Evolutionary conservation across 768 basidiomycete genomes (phyloP).

Genomic region (Pholiota microspora): DNA sequence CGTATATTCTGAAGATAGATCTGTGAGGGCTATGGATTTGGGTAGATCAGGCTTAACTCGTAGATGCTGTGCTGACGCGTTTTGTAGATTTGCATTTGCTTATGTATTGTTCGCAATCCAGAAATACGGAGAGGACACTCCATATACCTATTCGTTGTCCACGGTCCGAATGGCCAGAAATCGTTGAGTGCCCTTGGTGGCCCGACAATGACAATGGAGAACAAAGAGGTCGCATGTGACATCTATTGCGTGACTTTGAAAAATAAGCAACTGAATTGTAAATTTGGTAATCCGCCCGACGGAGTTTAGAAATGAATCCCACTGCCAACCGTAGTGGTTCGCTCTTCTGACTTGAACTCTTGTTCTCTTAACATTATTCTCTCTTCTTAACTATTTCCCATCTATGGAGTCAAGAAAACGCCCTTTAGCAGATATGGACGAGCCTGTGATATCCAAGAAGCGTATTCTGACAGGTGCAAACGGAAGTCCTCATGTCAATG

Average conservation of each 20-base stretch:
- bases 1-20: constrained; percentile 32
- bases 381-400: constrained; percentile 19
- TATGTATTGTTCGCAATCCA: no score
- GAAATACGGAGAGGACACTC: no score
- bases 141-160: no score
- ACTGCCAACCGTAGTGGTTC: constrained; percentile 15
- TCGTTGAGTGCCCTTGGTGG: no score
- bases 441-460: constrained; percentile 51
- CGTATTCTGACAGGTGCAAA: constrained; percentile 48
- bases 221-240: neutral
- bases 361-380: constrained; percentile 19
- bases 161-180: no score
- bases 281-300: constrained; percentile 37
- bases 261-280: constrained; percentile 19
- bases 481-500: constrained; percentile 56
- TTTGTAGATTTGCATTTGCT: neutral
- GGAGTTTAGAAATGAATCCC: constrained; percentile 40
- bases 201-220: neutral
- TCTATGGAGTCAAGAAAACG: constrained; percentile 62
- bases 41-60: neutral
- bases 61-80: neutral
- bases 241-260: constrained; percentile 5
- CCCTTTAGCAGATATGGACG: constrained; percentile 49
- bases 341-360: constrained; percentile 19
- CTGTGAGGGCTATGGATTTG: neutral